Conservation (phyloP, 192 early-diverging fungal genomes). For the Mortierella antarctica region DNA sequence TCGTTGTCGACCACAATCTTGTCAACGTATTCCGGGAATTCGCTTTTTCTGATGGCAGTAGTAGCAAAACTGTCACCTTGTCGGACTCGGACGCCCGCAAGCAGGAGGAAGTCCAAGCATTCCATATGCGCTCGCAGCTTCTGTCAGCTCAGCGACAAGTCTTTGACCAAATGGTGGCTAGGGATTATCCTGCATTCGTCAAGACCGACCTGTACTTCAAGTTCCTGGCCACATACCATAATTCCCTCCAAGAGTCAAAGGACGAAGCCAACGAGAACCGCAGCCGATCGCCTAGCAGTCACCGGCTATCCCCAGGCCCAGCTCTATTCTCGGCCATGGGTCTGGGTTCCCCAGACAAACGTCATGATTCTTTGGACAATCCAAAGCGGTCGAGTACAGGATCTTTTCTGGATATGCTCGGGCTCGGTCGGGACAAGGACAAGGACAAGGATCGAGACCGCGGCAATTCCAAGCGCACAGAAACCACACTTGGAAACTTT, state of each 20-base stretch:
- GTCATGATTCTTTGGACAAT: slow-evolving; percentile 4
- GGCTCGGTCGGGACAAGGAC: slow-evolving; percentile 45
- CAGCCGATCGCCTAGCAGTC: background rate
- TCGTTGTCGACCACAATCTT: slow-evolving; percentile 48
- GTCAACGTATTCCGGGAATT: slow-evolving; percentile 44
- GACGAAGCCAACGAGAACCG: background rate
- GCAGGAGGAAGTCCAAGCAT: slow-evolving; percentile 5
- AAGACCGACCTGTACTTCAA: slow-evolving; percentile 71
- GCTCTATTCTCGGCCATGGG: slow-evolving; percentile 29
- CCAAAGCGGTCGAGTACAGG: slow-evolving; percentile 43
- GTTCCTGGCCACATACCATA: slow-evolving; percentile 67
- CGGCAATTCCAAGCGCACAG: slow-evolving; percentile 1
- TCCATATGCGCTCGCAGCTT: slow-evolving; percentile 40
- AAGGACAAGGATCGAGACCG: slow-evolving; percentile 14
- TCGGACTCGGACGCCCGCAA: slow-evolving; percentile 8
- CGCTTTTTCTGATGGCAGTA: slow-evolving; percentile 26
- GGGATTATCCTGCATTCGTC: slow-evolving; percentile 71
- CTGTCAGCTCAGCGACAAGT: slow-evolving; percentile 69
- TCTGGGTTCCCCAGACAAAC: background rate
- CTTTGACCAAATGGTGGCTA: slow-evolving; percentile 68
- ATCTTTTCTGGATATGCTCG: slow-evolving; percentile 48
- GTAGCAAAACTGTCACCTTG: background rate
- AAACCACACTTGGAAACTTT: slow-evolving; percentile 15
- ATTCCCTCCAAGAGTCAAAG: slow-evolving; percentile 29
- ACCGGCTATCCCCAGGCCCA: slow-evolving; percentile 7